Base-by-base conservation (phyloP, 495 filamentous ascomycete species). In the Xylaria cubensis region DNA sequence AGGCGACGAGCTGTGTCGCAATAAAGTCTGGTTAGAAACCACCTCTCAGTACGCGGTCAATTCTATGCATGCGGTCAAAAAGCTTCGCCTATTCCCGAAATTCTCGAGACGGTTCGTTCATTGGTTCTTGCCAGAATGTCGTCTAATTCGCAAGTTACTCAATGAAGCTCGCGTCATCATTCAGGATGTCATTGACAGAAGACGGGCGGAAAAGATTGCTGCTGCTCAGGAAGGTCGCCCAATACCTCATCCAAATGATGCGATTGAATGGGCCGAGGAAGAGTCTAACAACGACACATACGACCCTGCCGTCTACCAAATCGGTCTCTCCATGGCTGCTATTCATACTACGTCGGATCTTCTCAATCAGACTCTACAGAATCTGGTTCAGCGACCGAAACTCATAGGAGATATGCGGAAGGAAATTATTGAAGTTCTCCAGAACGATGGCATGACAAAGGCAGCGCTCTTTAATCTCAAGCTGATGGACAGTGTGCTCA, bases 1-100 rank as follows among this genome's bases (percentile, higher is more conserved):
- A 3, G 87, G 87, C 24, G 76, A 82, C 2, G 78, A 83, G 17
- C 69, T 87, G 1, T 84, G 83, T 68, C 83, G 82, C 15, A 79
- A 87, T 64, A 74, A 79, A 24, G 74, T 80, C 24, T 88, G 86
- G 87, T 77, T 86, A 12, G 72, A 75, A 0, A 77, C 84, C 0
- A 81, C 83, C 0, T 75, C 82, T 13, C 72, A 81, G 48, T 87
- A 85, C 69, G 81, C 85, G 0, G 63, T 82, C 0, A 74, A 77
- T 39, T 72, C 73, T 21, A 79, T 84, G 41, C 24, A 58, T 3
- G 84, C 78, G 0, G 75, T 78, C 7, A 72, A 75, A 29, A 77
- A 75, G 0, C 76, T 88, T 26, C 77, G 79, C 5, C 53, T 79
- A 2, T 82, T 73, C 65, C 85, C 84, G 0, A 55, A 73, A 0